Evolutionary conservation across 495 filamentous ascomycete species (phyloP).

Genomic region (Daldinia vernicosa): DNA sequence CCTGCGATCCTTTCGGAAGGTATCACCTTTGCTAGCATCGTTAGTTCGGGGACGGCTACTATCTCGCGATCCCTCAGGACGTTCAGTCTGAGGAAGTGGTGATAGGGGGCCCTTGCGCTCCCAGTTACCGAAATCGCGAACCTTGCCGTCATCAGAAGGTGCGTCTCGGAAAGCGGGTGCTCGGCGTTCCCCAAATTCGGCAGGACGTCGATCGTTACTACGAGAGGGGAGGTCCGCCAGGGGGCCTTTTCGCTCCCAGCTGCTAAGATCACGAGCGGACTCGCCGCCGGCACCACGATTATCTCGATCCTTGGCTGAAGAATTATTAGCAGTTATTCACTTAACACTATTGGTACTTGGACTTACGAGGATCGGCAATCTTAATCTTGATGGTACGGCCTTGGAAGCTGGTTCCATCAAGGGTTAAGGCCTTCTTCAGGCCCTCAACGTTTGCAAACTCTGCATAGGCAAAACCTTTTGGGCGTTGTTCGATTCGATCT

Average conservation of each 20-base stretch:
- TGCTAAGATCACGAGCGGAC: slow-evolving; percentile 69
- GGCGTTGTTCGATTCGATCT: slow-evolving; percentile 87
- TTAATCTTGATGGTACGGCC: slow-evolving; percentile 87
- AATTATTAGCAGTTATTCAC: slow-evolving; percentile 42
- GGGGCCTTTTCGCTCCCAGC: slow-evolving; percentile 92
- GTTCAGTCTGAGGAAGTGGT: slow-evolving; percentile 66
- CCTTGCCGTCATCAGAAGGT: slow-evolving; percentile 75
- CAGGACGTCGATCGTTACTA: slow-evolving; percentile 58
- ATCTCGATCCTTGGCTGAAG: slow-evolving; percentile 73
- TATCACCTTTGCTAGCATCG: slow-evolving; percentile 63
- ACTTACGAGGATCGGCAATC: slow-evolving; percentile 59
- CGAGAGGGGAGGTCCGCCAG: slow-evolving; percentile 75
- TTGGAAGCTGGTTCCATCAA: slow-evolving; percentile 80
- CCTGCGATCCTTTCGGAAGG: slow-evolving; percentile 65
- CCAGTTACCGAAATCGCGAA: slow-evolving; percentile 91
- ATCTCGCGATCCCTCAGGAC: slow-evolving; percentile 64
- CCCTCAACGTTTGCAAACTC: slow-evolving; percentile 91
- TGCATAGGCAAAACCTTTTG: slow-evolving; percentile 98
- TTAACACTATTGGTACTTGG: slow-evolving; percentile 3
- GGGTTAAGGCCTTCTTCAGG: slow-evolving; percentile 86
- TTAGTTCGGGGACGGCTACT: slow-evolving; percentile 73
- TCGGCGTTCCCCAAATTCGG: slow-evolving; percentile 56
- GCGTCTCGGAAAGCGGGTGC: slow-evolving; percentile 48
- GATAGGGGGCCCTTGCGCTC: slow-evolving; percentile 93
- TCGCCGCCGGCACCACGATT: slow-evolving; percentile 53